These are phyloP conservation scores for Emergomyces orientalis DNA, from an alignment of 2,329 filamentous ascomycete genomes.

Conservation along the genomic window DNA sequence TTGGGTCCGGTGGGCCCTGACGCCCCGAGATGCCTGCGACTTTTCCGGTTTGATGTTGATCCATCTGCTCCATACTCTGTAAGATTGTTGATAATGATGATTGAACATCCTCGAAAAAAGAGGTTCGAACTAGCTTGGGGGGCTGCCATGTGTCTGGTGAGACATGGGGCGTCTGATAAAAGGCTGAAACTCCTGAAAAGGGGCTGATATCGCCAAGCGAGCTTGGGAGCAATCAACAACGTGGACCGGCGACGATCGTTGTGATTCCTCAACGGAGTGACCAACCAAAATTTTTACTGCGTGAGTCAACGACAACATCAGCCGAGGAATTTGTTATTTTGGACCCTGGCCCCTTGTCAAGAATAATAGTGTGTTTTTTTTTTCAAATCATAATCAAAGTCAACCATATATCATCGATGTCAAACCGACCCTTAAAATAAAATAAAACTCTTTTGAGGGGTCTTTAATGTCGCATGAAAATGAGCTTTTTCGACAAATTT, in stretches of 20 bases:
- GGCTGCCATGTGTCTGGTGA: conserved; percentile 1
- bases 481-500: no score
- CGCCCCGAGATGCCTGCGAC: neutral
- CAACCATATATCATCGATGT: neutral
- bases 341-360: neutral
- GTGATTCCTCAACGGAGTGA: neutral
- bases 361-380: neutral
- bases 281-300: neutral
- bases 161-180: neutral
- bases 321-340: neutral
- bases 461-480: neutral
- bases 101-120: neutral
- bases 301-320: no score
- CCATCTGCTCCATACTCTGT: no score
- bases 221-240: neutral
- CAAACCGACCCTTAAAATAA: no score
- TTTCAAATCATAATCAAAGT: neutral
- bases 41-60: neutral
- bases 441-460: no score
- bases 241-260: neutral
- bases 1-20: neutral
- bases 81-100: neutral
- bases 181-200: neutral
- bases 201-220: neutral
- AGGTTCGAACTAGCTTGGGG: neutral